phyloP scores from a whole-genome alignment of 2,329 filamentous ascomycete species.

The Colletotrichum higginsianum region DNA sequence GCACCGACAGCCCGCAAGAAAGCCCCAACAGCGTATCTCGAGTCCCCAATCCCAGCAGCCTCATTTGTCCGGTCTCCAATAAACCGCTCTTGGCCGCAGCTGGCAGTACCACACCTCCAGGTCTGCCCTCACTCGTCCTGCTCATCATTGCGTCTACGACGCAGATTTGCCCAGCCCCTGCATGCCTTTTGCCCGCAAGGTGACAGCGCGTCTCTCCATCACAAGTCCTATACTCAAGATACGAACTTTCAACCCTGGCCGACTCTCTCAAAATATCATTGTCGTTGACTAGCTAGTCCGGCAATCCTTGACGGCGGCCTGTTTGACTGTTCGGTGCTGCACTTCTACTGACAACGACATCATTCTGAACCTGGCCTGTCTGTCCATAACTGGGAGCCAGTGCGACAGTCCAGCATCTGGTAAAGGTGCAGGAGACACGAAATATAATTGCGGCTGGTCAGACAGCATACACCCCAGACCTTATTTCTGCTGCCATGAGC shows the following conservation, averaged over 20 bases:
- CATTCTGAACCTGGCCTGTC: not conserved
- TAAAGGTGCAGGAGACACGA: not conserved
- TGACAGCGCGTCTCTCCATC: constrained; percentile 11
- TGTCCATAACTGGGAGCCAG: not conserved
- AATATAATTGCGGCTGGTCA: constrained; percentile 13
- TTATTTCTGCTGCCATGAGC: constrained; percentile 17
- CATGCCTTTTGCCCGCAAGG: constrained; percentile 26
- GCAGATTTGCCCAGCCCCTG: not conserved
- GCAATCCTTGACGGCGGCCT: not conserved
- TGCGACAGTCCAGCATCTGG: not conserved
- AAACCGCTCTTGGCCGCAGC: not conserved
- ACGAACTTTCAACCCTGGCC: constrained; percentile 4
- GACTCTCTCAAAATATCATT: constrained; percentile 12
- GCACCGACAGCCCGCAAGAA: constrained; percentile 5
- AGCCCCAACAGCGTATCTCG: constrained; percentile 14
- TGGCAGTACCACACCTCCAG: not conserved
- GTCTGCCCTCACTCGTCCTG: not conserved
- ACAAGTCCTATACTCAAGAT: not conserved
- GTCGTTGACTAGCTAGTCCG: not conserved
- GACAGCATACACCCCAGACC: constrained; percentile 26
- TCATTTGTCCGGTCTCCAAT: not conserved
- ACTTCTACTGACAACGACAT: not conserved
- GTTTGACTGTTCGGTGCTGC: not conserved
- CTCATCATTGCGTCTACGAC: constrained; percentile 16
- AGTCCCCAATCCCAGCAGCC: not conserved